Conservation (phyloP, 23 red algal species). For the Gracilaria vermiculophylla region DNA sequence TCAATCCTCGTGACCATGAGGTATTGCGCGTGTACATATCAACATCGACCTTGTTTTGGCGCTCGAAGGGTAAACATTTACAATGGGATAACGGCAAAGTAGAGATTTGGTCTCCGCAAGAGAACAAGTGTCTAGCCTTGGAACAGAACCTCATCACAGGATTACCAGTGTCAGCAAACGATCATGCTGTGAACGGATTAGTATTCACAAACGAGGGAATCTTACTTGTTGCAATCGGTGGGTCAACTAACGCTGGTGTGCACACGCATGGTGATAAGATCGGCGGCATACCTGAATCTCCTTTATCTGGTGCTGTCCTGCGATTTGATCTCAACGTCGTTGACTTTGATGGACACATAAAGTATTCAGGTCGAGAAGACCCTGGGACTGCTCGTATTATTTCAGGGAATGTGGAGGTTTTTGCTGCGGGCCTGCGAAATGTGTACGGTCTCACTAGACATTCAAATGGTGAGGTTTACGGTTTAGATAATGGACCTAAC, state of each 20-base stretch:
- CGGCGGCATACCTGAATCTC: constrained; percentile 49
- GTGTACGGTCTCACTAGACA: constrained; percentile 38
- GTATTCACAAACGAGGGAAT: constrained; percentile 44
- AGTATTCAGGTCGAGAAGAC: constrained; percentile 29
- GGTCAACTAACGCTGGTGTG: constrained; percentile 67
- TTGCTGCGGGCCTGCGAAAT: constrained; percentile 56
- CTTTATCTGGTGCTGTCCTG: constrained; percentile 56
- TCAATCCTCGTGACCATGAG: constrained; percentile 39
- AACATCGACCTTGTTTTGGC: constrained; percentile 56
- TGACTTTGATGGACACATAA: constrained; percentile 60
- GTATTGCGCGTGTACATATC: constrained; percentile 21
- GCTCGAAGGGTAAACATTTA: not conserved
- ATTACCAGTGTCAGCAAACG: constrained; percentile 59
- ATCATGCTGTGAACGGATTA: constrained; percentile 59
- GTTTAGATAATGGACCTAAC: constrained; percentile 71
- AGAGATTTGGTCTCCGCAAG: constrained; percentile 27
- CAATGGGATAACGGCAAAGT: constrained; percentile 71
- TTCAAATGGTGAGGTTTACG: constrained; percentile 53
- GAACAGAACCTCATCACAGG: constrained; percentile 36
- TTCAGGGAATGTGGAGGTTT: constrained; percentile 40
- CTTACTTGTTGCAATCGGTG: constrained; percentile 46
- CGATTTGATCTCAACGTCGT: not conserved
- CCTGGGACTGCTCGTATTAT: constrained; percentile 28
- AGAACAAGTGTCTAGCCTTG: constrained; percentile 23
- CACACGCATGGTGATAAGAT: constrained; percentile 37